These are phyloP conservation scores for Aaosphaeria arxii DNA, from an alignment of 2,329 filamentous ascomycete genomes.

Conservation along the genomic window DNA sequence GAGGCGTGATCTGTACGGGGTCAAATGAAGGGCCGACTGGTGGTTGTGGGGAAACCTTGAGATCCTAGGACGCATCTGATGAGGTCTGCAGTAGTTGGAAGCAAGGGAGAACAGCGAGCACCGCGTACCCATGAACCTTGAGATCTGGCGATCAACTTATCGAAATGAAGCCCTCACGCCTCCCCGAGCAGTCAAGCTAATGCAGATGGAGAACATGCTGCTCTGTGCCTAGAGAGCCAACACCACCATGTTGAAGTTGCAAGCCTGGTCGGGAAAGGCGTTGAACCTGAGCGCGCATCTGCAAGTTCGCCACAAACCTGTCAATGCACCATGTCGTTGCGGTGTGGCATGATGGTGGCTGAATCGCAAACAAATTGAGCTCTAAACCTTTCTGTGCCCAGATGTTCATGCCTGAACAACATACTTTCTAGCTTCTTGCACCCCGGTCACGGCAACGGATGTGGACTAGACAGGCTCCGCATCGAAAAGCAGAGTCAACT, in stretches of 20 bases:
- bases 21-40: neutral
- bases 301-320: conserved; percentile 2
- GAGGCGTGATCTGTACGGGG: neutral
- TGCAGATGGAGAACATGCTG: neutral
- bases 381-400: conserved; percentile 6
- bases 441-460: no score
- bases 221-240: neutral
- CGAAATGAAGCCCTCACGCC: conserved; percentile 2
- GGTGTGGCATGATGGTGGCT: conserved; percentile 18
- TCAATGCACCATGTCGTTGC: conserved; percentile 2
- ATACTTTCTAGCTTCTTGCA: neutral
- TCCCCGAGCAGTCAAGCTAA: neutral
- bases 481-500: conserved; percentile 8
- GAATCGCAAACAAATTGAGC: conserved; percentile 9
- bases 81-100: conserved; percentile 13
- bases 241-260: conserved; percentile 5
- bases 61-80: conserved; percentile 10
- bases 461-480: conserved; percentile 3
- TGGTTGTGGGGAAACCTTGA: conserved; percentile 4
- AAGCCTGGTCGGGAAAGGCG: conserved; percentile 11
- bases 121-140: neutral
- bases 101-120: conserved; percentile 15
- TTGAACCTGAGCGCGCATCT: conserved; percentile 3
- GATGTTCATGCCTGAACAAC: conserved; percentile 11
- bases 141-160: conserved; percentile 6